Conservation (phyloP, 192 early-diverging fungal genomes). For the Podochytrium sp. region DNA sequence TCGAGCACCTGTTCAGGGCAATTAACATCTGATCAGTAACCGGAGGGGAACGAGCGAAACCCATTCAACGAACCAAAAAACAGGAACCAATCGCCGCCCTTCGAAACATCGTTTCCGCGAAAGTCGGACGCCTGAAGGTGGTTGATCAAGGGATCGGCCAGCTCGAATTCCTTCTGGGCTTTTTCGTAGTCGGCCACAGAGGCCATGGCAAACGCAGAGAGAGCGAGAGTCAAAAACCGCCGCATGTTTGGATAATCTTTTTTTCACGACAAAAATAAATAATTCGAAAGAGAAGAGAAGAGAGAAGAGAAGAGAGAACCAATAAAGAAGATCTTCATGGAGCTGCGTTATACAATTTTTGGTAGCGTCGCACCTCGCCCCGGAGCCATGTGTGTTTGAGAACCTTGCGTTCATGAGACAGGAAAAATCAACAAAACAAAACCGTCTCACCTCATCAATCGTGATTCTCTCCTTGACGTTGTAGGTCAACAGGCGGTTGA, state of each 20-base stretch:
- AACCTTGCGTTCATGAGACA: neutral
- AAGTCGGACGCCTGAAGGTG: conserved; percentile 3
- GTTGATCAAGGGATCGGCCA: neutral
- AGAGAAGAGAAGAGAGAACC: no score
- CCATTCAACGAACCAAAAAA: conserved; percentile 2
- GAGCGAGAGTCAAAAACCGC: no score
- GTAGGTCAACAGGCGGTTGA: neutral
- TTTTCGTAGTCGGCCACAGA: neutral
- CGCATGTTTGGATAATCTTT: no score
- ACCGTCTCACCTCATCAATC: neutral
- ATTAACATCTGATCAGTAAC: neutral
- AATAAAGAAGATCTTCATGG: no score
- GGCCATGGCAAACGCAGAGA: no score
- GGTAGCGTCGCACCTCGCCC: no score
- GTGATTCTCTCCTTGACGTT: neutral
- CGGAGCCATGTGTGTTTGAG: conserved; percentile 3
- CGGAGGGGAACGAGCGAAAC: neutral
- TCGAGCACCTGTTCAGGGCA: neutral
- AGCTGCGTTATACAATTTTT: no score
- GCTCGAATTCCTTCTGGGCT: neutral
- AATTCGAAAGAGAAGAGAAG: no score
- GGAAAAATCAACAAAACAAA: neutral
- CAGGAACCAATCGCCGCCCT: conserved; percentile 12
- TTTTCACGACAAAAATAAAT: no score
- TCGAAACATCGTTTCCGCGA: neutral